Evolutionary conservation across 345 rosid species (phyloP).

Genomic region (Isatis tinctoria): DNA sequence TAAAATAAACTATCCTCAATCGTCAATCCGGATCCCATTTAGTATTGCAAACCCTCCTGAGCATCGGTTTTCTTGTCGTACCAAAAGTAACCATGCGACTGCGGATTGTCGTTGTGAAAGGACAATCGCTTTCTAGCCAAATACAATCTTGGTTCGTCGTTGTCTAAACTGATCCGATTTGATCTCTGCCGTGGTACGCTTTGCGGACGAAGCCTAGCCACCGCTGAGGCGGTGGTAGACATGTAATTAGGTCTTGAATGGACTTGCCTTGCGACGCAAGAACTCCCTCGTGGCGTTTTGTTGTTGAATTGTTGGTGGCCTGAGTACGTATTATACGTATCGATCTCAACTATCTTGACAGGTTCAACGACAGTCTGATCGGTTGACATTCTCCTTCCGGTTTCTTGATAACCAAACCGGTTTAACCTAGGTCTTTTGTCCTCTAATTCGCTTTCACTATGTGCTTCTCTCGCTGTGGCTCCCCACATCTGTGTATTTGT

Average conservation of each 20-base stretch:
- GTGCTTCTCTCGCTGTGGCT: conserved; percentile 32
- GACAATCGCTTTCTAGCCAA: conserved; percentile 20
- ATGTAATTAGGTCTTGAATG: conserved; percentile 58
- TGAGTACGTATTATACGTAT: conserved; percentile 35
- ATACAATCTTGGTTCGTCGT: neutral
- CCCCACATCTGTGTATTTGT: conserved; percentile 46
- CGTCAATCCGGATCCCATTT: neutral
- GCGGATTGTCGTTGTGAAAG: conserved; percentile 7
- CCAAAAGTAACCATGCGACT: conserved; percentile 6
- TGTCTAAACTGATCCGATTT: neutral
- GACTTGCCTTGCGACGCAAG: conserved; percentile 11
- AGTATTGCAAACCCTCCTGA: neutral
- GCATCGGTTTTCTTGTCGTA: neutral
- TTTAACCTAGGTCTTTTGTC: conserved; percentile 37
- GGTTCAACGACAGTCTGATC: conserved; percentile 50
- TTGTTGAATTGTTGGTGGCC: conserved; percentile 30
- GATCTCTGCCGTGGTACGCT: conserved; percentile 67
- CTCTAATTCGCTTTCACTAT: conserved; percentile 49
- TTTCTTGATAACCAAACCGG: conserved; percentile 32
- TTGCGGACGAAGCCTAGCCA: conserved; percentile 56
- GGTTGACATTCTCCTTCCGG: conserved; percentile 49
- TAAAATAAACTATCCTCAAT: neutral
- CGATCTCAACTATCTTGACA: conserved; percentile 69
- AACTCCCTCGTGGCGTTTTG: neutral
- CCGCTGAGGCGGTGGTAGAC: conserved; percentile 72